Evolutionary conservation across 2,329 filamentous ascomycete genomes (phyloP), one percentile per base, ranked within the genome.

Genomic region (Clathrospora elynae): DNA sequence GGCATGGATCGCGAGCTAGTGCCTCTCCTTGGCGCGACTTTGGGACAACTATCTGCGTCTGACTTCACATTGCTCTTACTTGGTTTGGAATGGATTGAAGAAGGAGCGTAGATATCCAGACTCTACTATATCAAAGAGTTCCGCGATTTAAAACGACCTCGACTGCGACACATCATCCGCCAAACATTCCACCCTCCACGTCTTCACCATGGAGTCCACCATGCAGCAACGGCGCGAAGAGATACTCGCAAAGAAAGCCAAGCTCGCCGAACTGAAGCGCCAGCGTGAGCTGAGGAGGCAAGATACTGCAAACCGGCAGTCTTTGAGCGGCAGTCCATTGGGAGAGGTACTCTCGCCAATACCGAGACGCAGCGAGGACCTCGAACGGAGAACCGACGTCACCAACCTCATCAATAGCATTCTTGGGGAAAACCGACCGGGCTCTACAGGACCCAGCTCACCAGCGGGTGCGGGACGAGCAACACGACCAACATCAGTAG

Each of bases 171-270:
- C 36, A 19, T 17, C 23, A 24, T 41, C 31, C 32, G 16, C 33
- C 32, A 30, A 23, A 23, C 28, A 35, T 42, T 30, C 35, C 47
- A 19, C 40, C n/a, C 29, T 29, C 37, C 23, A 32, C 39, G 32
- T 33, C 44, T 41, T 30, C 46, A 31, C 51, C 36, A 67, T 67
- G 66, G 66, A 68, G 39, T 58, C 62, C 10, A 86, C 86, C 78
- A 83, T 86, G 75, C 86, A 84, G 70, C 77, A 91, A 79, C 87
- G 91, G 62, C 87, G 90, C 77, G 90, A 96, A 78, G 93, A 99
- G 78, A 96, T 99, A 59, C 78, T 93, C 61, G 91, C 90, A 59
- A 99, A 99, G 77, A 92, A 89, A 78, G 92, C 91, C 52, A 96
- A 93, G 78, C 89, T 99, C 62, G 91, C 89, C 35, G 93, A 97